Conservation (phyloP, 108 stramenopile species). For the Mediolabrus comicus region DNA sequence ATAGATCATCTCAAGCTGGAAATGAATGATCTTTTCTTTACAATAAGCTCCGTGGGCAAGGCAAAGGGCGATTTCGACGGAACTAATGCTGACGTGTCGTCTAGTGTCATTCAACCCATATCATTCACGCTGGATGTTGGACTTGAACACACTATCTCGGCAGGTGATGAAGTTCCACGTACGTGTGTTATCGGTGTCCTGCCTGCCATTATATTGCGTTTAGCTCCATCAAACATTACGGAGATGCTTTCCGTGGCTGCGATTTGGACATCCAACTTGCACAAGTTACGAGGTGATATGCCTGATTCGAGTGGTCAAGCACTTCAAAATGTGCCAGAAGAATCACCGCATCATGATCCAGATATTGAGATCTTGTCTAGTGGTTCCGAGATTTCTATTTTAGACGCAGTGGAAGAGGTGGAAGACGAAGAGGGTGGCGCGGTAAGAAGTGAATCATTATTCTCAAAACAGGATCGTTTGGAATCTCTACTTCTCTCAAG, state of each 20-base stretch:
- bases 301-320: not conserved
- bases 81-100: conserved; percentile 52
- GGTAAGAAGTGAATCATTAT: not conserved
- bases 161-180: conserved; percentile 51
- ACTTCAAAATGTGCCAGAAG: conserved; percentile 23
- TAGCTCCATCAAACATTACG: conserved; percentile 60
- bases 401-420: conserved; percentile 14
- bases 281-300: conserved; percentile 17
- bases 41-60: conserved; percentile 32
- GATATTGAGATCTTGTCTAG: conserved; percentile 40
- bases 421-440: not conserved
- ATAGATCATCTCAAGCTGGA: conserved; percentile 55
- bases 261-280: conserved; percentile 56
- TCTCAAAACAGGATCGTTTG: conserved; percentile 21
- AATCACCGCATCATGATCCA: not conserved
- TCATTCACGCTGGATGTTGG: conserved; percentile 62
- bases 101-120: conserved; percentile 75
- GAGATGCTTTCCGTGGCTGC: conserved; percentile 56
- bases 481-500: conserved; percentile 18
- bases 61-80: conserved; percentile 33
- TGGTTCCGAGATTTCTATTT: conserved; percentile 42
- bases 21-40: conserved; percentile 49
- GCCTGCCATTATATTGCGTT: conserved; percentile 53
- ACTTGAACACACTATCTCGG: conserved; percentile 47
- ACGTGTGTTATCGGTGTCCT: conserved; percentile 73